Conservation (phyloP, 2,329 filamentous ascomycete genomes). For the Epichloe uncinata region DNA sequence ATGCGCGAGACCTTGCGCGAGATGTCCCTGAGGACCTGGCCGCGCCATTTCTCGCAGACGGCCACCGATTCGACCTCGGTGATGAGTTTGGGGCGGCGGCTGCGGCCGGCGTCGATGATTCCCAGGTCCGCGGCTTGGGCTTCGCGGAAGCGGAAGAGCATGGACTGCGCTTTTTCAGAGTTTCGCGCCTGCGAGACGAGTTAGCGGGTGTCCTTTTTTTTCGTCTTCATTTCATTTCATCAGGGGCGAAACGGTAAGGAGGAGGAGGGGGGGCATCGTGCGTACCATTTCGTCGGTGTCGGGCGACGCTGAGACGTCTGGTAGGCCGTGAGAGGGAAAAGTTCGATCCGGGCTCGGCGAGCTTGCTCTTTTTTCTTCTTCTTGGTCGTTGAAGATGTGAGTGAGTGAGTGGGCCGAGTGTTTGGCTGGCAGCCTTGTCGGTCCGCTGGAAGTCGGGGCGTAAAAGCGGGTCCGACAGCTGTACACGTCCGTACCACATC, state of each 20-base stretch:
- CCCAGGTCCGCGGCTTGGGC: slow-evolving; percentile 91
- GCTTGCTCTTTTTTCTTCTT: neutral
- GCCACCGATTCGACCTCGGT: slow-evolving; percentile 76
- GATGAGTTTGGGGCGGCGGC: slow-evolving; percentile 82
- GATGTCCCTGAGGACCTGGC: slow-evolving; percentile 93
- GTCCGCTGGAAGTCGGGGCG: neutral
- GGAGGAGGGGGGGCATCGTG: neutral
- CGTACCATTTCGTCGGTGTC: slow-evolving; percentile 1
- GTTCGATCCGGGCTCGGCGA: neutral
- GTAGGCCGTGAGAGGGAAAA: neutral
- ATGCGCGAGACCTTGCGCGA: slow-evolving; percentile 93
- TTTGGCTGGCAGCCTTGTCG: neutral
- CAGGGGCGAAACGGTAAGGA: neutral
- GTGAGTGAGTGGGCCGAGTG: neutral
- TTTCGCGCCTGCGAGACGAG: slow-evolving; percentile 60
- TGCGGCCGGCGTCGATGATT: slow-evolving; percentile 85
- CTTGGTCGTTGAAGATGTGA: neutral
- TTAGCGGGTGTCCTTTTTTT: neutral
- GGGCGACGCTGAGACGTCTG: neutral
- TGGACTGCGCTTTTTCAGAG: slow-evolving; percentile 96
- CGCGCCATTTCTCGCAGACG: slow-evolving; percentile 92
- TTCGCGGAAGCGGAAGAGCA: slow-evolving; percentile 99
- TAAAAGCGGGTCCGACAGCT: neutral
- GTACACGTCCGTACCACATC: no score
- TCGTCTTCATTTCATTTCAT: neutral